Base-by-base conservation (phyloP, 306 rosid genomes). In the Vachellia collinsii region DNA sequence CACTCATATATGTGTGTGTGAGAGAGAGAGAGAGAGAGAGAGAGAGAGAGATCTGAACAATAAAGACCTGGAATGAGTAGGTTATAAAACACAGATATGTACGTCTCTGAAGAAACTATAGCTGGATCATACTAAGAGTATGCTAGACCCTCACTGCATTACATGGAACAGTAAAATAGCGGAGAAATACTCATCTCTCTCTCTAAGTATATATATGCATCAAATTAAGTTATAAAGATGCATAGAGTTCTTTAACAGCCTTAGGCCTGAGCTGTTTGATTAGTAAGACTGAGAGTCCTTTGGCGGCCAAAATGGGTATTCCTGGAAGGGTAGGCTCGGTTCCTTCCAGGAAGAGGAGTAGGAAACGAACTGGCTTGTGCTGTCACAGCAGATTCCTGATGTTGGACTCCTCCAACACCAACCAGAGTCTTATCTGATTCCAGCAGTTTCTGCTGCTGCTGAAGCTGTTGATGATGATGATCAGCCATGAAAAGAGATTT, bases 301-400 rank as follows among this genome's bases (percentile, higher is more conserved):
- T 68, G 51, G 53, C 73, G 14, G 1, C 53, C 51, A 67, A 6
- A 23, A 25, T 61, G 37, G 70, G 14, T 4, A 68, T 68, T 8
- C 2, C 47, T 41, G 51, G 19, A 10, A n/a, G 25, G 8, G 4
- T n/a, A n/a, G 19, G 53, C 19, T n/a, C 73, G 51, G 19, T 68
- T 68, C 36, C 73, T 68, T 41, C 73, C 73, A 10, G 73, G 73
- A 23, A 68, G 53, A 42, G 73, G 73, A 68, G 5, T 68, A 41
- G 73, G 73, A 11, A 68, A 68, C 9, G 73, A 41, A 42, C 53
- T 11, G 1, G 53, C 73, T 68, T 4, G 73, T 42, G 53, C 6
- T 10, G 37, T 47, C 0, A 11, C 36, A 42, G 34, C 44, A 41
- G 44, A 4, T 11, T 68, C 73, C 22, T 25, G 38, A 25, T 25